Evolutionary conservation across 306 rosid species (phyloP).

Genomic region (Cotoneaster glaucophyllus): DNA sequence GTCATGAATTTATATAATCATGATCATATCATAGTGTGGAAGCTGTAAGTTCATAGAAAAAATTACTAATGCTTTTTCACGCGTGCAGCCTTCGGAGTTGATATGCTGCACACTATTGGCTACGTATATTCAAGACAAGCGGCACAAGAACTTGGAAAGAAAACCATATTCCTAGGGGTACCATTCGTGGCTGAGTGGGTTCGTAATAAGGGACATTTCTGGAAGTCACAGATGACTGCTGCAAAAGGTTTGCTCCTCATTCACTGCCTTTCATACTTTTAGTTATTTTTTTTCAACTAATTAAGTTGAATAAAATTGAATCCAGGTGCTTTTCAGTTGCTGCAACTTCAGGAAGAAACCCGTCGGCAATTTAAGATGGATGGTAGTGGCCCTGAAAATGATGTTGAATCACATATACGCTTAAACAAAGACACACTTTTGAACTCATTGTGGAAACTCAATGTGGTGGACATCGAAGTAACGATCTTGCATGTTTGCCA

Average conservation of each 20-base stretch:
- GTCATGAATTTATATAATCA: background rate
- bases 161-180: slow-evolving; percentile 76
- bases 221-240: slow-evolving; percentile 90
- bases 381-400: slow-evolving; percentile 44
- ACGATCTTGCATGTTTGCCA: slow-evolving; percentile 87
- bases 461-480: slow-evolving; percentile 89
- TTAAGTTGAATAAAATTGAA: slow-evolving; percentile 14
- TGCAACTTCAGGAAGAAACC: slow-evolving; percentile 80
- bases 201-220: slow-evolving; percentile 82
- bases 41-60: background rate
- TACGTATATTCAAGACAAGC: slow-evolving; percentile 86
- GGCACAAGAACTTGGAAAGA: slow-evolving; percentile 90
- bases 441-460: slow-evolving; percentile 87
- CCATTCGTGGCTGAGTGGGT: slow-evolving; percentile 96
- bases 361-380: slow-evolving; percentile 57
- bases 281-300: slow-evolving; percentile 9
- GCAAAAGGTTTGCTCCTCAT: slow-evolving; percentile 51
- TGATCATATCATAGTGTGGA: background rate
- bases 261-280: background rate
- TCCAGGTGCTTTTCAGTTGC: slow-evolving; percentile 74
- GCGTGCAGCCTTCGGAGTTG: slow-evolving; percentile 63
- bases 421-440: slow-evolving; percentile 63
- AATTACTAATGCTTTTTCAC: background rate
- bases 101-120: slow-evolving; percentile 73
- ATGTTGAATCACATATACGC: slow-evolving; percentile 61